These are phyloP conservation scores for Sarocladiaceae sp. DNA, from an alignment of 2,329 filamentous ascomycete genomes.

Conservation along the genomic window DNA sequence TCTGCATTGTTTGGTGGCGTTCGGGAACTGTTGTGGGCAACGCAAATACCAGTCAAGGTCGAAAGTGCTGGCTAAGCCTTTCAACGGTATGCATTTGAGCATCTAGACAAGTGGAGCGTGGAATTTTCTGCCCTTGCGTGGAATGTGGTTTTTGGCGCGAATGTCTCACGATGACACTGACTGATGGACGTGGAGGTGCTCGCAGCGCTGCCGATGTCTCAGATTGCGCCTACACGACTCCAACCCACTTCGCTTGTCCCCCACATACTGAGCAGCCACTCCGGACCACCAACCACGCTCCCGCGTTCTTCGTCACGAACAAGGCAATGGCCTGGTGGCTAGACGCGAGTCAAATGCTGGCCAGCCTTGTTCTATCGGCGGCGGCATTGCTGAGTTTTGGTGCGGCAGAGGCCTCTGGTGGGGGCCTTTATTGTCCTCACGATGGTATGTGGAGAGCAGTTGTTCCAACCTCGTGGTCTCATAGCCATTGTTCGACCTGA, in stretches of 20 bases:
- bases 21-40: not conserved
- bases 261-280: not conserved
- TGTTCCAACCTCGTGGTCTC: conserved; percentile 4
- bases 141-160: conserved; percentile 4
- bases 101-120: conserved; percentile 3
- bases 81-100: conserved; percentile 5
- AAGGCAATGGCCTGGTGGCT: conserved; percentile 9
- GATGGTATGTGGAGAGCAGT: conserved; percentile 3
- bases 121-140: conserved; percentile 6
- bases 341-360: conserved; percentile 1
- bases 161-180: conserved; percentile 4
- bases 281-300: not conserved
- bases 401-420: not conserved
- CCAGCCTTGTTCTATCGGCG: conserved; percentile 2
- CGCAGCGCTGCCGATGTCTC: conserved; percentile 3
- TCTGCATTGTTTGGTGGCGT: conserved; percentile 2
- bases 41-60: not conserved
- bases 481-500: conserved; percentile 8
- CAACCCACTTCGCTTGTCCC: not conserved
- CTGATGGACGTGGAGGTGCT: no score
- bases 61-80: not conserved
- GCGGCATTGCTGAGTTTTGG: not conserved
- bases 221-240: not conserved
- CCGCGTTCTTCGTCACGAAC: conserved; percentile 6
- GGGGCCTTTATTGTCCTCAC: conserved; percentile 2